These are phyloP conservation scores for Penicillium paneum DNA, from an alignment of 2,329 filamentous ascomycete species.

Conservation along the genomic window DNA sequence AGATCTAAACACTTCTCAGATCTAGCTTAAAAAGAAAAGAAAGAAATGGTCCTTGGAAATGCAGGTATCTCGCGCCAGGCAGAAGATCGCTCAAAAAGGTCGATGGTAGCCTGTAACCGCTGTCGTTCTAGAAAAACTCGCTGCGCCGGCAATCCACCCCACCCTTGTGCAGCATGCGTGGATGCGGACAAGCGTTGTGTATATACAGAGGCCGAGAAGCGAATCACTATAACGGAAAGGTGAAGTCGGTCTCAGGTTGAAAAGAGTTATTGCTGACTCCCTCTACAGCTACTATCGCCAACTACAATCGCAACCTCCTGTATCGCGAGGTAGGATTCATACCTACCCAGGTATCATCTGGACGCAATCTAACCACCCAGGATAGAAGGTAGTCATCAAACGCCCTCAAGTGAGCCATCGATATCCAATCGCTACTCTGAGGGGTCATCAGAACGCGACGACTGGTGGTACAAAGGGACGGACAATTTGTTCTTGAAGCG, in stretches of 20 bases:
- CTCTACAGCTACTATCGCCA: constrained; percentile 32
- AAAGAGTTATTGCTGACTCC: constrained; percentile 1
- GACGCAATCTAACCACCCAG: neutral
- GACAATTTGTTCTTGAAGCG: constrained; percentile 36
- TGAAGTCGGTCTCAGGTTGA: constrained; percentile 8
- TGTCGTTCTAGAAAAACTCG: constrained; percentile 38
- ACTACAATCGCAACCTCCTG: constrained; percentile 31
- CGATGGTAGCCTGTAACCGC: constrained; percentile 37
- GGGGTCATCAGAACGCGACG: constrained; percentile 30
- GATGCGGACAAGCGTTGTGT: constrained; percentile 33
- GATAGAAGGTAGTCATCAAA: constrained; percentile 1
- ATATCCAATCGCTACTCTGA: constrained; percentile 22
- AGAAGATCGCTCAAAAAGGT: constrained; percentile 24
- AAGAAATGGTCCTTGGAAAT: constrained; percentile 17
- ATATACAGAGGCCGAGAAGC: constrained; percentile 38
- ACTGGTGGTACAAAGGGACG: constrained; percentile 41
- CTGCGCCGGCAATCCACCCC: constrained; percentile 35
- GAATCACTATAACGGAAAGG: constrained; percentile 38
- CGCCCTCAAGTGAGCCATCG: constrained; percentile 11
- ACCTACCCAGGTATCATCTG: neutral
- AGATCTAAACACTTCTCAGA: neutral
- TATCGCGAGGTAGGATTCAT: constrained; percentile 16
- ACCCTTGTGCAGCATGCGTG: constrained; percentile 35
- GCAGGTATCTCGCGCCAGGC: constrained; percentile 14
- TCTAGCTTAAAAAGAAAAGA: neutral